phyloP scores from a whole-genome alignment of 139 green algal species.

The Monoraphidium neglectum region DNA sequence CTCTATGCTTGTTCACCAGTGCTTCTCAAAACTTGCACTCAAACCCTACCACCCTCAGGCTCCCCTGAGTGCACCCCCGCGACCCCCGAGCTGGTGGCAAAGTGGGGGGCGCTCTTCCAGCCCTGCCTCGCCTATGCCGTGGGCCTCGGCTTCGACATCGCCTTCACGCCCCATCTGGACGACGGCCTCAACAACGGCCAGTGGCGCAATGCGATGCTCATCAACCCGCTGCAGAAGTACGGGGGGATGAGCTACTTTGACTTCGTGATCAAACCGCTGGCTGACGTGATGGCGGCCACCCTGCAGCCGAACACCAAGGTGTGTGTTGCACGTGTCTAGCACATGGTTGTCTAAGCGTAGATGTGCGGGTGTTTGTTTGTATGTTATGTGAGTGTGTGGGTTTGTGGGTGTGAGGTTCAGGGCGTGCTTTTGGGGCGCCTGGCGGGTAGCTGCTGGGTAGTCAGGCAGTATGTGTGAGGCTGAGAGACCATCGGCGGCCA shows the following conservation, averaged over 20 bases:
- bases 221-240: constrained; percentile 27
- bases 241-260: constrained; percentile 39
- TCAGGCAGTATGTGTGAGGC: too few species aligned
- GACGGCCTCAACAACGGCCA: constrained; percentile 14
- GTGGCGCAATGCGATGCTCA: constrained; percentile 29
- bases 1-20: too few species aligned
- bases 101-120: constrained; percentile 5
- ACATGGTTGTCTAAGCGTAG: too few species aligned
- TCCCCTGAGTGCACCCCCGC: neutral
- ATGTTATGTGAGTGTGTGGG: too few species aligned
- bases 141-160: constrained; percentile 10
- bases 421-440: too few species aligned
- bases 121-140: constrained; percentile 25
- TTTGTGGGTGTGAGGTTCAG: too few species aligned
- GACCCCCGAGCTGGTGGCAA: neutral
- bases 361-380: too few species aligned
- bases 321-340: too few species aligned
- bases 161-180: constrained; percentile 19
- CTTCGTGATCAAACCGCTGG: constrained; percentile 48
- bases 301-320: neutral
- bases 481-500: too few species aligned
- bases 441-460: too few species aligned
- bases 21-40: too few species aligned
- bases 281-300: constrained; percentile 16
- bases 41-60: too few species aligned